Evolutionary conservation across 148 eudicot species (phyloP).

Genomic region (Dysphania ambrosioides): DNA sequence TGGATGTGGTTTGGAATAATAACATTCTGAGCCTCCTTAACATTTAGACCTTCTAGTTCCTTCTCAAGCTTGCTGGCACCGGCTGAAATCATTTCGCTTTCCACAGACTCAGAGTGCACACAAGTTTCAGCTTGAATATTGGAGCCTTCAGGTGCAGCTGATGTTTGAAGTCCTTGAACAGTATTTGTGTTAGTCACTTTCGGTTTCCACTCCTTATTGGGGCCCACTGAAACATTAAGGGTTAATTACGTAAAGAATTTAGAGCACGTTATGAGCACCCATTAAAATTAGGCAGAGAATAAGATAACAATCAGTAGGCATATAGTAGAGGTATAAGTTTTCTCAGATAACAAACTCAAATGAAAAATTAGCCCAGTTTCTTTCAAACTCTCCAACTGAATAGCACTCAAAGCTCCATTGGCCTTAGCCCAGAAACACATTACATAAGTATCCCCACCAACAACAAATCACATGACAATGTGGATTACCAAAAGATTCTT

Average conservation of each 20-base stretch:
- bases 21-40: conserved; percentile 61
- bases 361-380: neutral
- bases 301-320: neutral
- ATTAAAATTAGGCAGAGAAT: neutral
- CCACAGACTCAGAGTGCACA: conserved; percentile 25
- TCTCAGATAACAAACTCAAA: neutral
- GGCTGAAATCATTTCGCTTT: conserved; percentile 32
- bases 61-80: conserved; percentile 43
- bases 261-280: neutral
- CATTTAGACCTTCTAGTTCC: conserved; percentile 50
- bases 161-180: conserved; percentile 41
- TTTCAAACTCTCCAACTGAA: neutral
- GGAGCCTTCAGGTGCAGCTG: conserved; percentile 39
- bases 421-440: neutral
- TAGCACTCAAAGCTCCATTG: neutral
- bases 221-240: conserved; percentile 36
- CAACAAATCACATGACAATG: neutral
- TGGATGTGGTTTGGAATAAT: conserved; percentile 79
- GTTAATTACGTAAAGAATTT: neutral
- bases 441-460: neutral
- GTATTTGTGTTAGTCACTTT: conserved; percentile 44
- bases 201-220: conserved; percentile 81
- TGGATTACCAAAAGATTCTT: neutral
- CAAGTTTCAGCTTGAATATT: conserved; percentile 28
- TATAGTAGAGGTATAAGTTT: neutral